phyloP scores from a whole-genome alignment of 164 flowering plant species.

The Vitis rotundifolia region DNA sequence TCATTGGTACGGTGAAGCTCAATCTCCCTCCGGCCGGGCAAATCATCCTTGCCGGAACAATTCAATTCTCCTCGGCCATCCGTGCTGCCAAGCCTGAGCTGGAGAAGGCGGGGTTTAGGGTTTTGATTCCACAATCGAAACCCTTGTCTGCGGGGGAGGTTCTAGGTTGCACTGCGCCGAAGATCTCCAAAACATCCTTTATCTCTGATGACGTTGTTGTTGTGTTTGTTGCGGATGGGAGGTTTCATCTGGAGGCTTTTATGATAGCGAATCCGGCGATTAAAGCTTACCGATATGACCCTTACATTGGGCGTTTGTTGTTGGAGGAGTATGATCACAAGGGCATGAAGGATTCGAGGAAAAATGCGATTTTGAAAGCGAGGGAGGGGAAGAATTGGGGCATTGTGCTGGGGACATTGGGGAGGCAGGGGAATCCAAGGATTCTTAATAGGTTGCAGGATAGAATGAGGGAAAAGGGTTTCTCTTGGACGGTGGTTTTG shows the following conservation, averaged over 20 bases:
- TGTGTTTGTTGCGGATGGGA: conserved; percentile 92
- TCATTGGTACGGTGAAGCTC: conserved; percentile 47
- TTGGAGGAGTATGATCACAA: conserved; percentile 89
- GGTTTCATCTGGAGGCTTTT: conserved; percentile 94
- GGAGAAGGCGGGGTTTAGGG: conserved; percentile 59
- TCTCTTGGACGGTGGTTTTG: conserved; percentile 62
- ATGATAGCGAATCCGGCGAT: conserved; percentile 93
- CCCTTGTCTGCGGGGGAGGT: conserved; percentile 93
- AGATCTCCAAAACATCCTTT: conserved; percentile 21
- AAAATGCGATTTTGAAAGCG: conserved; percentile 63
- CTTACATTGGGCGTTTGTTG: conserved; percentile 78
- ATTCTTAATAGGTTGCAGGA: conserved; percentile 72
- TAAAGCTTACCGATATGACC: conserved; percentile 81
- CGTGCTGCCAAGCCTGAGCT: conserved; percentile 67
- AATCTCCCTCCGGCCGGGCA: conserved; percentile 31
- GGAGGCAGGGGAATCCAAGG: conserved; percentile 93
- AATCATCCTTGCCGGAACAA: conserved; percentile 83
- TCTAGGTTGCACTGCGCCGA: conserved; percentile 92
- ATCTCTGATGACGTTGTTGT: conserved; percentile 23
- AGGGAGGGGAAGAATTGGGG: conserved; percentile 74
- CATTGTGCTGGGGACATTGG: conserved; percentile 85
- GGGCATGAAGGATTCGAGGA: conserved; percentile 84
- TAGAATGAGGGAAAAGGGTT: conserved; percentile 66
- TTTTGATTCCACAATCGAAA: conserved; percentile 77
- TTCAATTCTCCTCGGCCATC: conserved; percentile 83